phyloP scores from a whole-genome alignment of 352 stramenopile genomes.

The Phytophthora citricola region DNA sequence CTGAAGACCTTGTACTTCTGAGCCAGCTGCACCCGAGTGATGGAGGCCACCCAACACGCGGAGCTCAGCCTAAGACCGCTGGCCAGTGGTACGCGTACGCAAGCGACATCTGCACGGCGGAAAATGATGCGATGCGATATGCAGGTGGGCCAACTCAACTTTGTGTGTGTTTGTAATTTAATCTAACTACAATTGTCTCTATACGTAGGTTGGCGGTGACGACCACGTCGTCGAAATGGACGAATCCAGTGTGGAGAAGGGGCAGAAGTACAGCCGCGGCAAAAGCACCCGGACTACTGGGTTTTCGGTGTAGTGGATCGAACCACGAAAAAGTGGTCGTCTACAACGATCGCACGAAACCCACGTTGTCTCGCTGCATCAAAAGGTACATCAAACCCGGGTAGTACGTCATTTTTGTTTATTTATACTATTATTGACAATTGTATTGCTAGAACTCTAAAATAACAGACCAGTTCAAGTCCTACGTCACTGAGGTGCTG shows the following conservation, averaged over 20 bases:
- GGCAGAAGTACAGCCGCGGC: not conserved
- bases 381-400: slow-evolving; percentile 3
- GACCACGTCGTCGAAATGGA: not conserved
- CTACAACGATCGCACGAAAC: not conserved
- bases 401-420: not conserved
- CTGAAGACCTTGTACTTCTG: not conserved
- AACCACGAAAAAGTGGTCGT: not conserved
- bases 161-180: not conserved
- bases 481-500: slow-evolving; percentile 11
- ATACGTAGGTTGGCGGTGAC: not conserved
- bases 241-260: not conserved
- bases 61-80: not conserved
- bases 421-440: not conserved
- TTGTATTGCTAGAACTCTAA: slow-evolving; percentile 2
- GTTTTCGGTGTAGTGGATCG: not conserved
- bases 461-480: slow-evolving; percentile 12
- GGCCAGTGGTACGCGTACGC: not conserved
- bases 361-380: not conserved
- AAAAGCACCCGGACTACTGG: not conserved
- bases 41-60: not conserved
- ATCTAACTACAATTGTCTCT: not conserved
- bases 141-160: not conserved
- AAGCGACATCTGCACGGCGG: not conserved
- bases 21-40: not conserved
- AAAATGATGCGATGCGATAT: not conserved